These are phyloP conservation scores for Nymphaea colorata DNA, from an alignment of 164 flowering plant genomes.

Conservation along the genomic window DNA sequence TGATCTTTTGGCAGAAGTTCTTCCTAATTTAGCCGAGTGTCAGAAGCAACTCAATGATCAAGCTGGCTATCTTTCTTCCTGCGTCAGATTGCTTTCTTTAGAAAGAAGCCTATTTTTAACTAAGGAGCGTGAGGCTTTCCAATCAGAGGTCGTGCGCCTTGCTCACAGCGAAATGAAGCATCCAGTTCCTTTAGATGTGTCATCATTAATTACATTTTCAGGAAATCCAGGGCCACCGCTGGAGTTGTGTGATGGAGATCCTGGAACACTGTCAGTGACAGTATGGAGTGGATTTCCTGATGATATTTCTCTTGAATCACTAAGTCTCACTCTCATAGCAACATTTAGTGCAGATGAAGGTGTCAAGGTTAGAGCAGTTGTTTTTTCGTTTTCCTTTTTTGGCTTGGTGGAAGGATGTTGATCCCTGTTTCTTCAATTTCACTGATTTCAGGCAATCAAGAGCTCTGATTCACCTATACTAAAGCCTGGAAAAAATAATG, in stretches of 20 bases:
- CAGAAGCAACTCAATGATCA: slow-evolving; percentile 87
- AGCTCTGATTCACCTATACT: slow-evolving; percentile 54
- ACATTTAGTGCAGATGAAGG: slow-evolving; percentile 83
- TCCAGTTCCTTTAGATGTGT: slow-evolving; percentile 92
- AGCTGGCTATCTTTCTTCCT: slow-evolving; percentile 92
- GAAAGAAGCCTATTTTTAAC: slow-evolving; percentile 68
- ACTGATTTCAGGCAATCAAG: slow-evolving; percentile 50
- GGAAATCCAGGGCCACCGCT: slow-evolving; percentile 87
- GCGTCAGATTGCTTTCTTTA: slow-evolving; percentile 83
- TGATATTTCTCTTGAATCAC: slow-evolving; percentile 86
- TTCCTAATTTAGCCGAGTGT: slow-evolving; percentile 94
- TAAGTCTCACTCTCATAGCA: slow-evolving; percentile 71
- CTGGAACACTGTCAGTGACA: slow-evolving; percentile 77
- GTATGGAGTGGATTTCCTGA: slow-evolving; percentile 99
- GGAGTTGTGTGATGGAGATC: slow-evolving; percentile 91
- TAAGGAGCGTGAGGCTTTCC: slow-evolving; percentile 89
- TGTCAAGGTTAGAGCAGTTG: slow-evolving; percentile 46
- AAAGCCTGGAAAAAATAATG: slow-evolving; percentile 69
- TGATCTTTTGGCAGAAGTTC: slow-evolving; percentile 87
- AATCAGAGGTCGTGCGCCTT: slow-evolving; percentile 78
- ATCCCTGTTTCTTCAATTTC: background rate
- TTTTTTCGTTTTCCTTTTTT: background rate
- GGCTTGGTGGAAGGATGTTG: too few species aligned
- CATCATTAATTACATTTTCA: slow-evolving; percentile 89
- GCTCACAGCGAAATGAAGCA: slow-evolving; percentile 95